Evolutionary conservation across 352 stramenopile species (phyloP).

Genomic region (Phytophthora kernoviae): DNA sequence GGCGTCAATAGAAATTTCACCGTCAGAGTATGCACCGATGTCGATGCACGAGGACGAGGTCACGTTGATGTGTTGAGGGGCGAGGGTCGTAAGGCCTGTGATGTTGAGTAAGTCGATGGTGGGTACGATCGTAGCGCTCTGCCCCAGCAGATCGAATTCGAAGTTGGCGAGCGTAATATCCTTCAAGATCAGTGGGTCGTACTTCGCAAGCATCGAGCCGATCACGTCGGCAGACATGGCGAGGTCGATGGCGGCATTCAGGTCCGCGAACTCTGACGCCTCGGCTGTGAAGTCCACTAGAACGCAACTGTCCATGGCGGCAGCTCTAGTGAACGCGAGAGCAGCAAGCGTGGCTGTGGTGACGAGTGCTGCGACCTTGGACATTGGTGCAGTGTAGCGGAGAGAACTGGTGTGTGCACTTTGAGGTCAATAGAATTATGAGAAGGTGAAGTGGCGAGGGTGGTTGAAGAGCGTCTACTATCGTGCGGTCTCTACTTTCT

Average conservation of each 20-base stretch:
- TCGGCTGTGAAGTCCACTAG: slow-evolving; percentile 47
- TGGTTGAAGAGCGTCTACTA: too few species aligned
- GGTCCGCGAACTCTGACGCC: slow-evolving; percentile 33
- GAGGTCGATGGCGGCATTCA: slow-evolving; percentile 45
- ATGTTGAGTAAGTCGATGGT: slow-evolving; percentile 51
- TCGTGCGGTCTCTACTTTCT: too few species aligned
- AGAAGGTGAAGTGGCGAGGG: not conserved
- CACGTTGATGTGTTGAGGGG: slow-evolving; percentile 41
- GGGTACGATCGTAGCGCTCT: slow-evolving; percentile 46
- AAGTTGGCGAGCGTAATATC: slow-evolving; percentile 39
- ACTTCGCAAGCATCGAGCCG: slow-evolving; percentile 21
- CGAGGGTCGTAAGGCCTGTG: slow-evolving; percentile 42
- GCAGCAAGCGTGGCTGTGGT: slow-evolving; percentile 1
- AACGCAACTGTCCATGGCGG: slow-evolving; percentile 29
- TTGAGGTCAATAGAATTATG: not conserved
- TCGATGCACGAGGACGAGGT: slow-evolving; percentile 33
- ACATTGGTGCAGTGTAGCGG: not conserved
- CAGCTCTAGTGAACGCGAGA: not conserved
- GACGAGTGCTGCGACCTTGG: slow-evolving; percentile 1
- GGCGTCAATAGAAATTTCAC: slow-evolving; percentile 31
- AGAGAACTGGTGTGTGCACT: not conserved
- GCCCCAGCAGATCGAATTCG: slow-evolving; percentile 37
- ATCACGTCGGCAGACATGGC: slow-evolving; percentile 15
- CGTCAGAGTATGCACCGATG: slow-evolving; percentile 40
- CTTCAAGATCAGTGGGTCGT: slow-evolving; percentile 42